A percentile compares a stretch with the other conserved stretches of the same genome.
Evolutionary conservation across 148 eudicot species (phyloP).

Genomic region (Arbutus unedo): DNA sequence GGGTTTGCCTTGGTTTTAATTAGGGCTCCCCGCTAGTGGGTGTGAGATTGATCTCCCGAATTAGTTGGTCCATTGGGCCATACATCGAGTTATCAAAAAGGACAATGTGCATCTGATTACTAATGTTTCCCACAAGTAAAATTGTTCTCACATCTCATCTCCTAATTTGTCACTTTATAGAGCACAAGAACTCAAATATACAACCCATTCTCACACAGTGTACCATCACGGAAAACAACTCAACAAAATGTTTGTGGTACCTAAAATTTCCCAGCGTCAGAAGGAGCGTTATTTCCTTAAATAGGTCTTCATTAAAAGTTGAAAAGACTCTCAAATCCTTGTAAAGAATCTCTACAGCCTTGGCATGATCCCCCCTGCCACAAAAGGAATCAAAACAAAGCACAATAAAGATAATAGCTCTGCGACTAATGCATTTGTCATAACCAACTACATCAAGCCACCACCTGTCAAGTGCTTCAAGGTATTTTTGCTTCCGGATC

Average conservation of each 20-base stretch:
- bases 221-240: neutral
- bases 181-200: neutral
- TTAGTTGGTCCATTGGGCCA: neutral
- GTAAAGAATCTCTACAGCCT: constrained; percentile 57
- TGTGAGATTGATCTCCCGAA: neutral
- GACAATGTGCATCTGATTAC: neutral
- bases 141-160: constrained; percentile 1
- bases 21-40: neutral
- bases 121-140: neutral
- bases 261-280: constrained; percentile 52
- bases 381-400: neutral
- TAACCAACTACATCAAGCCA: neutral
- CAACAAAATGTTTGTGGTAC: constrained; percentile 22
- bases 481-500: constrained; percentile 66
- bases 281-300: constrained; percentile 55
- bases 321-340: constrained; percentile 63
- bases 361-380: constrained; percentile 45
- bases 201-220: neutral
- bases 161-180: neutral
- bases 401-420: neutral
- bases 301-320: constrained; percentile 47
- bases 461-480: constrained; percentile 59
- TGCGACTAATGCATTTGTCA: neutral
- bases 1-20: neutral
- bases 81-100: neutral